Base-by-base conservation (phyloP, 768 basidiomycete genomes). In the Russula earlei region DNA sequence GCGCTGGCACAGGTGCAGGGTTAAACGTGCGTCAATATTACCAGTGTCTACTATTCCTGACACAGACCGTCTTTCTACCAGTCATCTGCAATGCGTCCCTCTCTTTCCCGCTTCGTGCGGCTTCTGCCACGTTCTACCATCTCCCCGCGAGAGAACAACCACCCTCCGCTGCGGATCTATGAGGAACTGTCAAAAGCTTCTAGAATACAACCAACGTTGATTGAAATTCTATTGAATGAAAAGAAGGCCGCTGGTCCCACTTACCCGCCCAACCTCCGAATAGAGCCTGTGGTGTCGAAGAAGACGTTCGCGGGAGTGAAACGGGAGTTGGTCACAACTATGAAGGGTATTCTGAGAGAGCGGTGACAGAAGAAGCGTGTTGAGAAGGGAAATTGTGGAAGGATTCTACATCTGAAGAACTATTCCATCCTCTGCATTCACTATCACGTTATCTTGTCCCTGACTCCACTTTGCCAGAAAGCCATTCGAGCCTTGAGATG, bases 181-280 rank as follows among this genome's bases (percentile, higher is more conserved):
- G 65, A 68, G 55, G 57, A 63, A 17, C 56, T 56, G 10, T 60
- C 58, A 34, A 60, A 40, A 20, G 54, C 49, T 7, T 40, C 40
- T 5, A 50, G 45, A 38, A 44, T 41, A 14, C 48, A 40, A 20
- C 63, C 65, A 0, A 60, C 76, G 0, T 68, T 80, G 41, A 69
- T 78, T 52, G 71, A 74, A 57, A 61, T 70, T 17, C 72, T 81
- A 40, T 66, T 69, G 54, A 68, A 71, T 52, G 71, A 70, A 27
- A 71, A 76, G 63, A 61, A 65, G 22, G 69, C 69, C 27, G 67
- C 71, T 0, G 75, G 74, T 4, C 65, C 64, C 10, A 60, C 61
- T n/a, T 80, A 72, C 68, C 79, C 79, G 2, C 58, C 66, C 25
- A 80, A 80, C 51, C 68, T 80, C 44, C 75, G 79, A 36, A 73